Conservation (phyloP, 495 filamentous ascomycete species). For the Penicillium maclennaniae region DNA sequence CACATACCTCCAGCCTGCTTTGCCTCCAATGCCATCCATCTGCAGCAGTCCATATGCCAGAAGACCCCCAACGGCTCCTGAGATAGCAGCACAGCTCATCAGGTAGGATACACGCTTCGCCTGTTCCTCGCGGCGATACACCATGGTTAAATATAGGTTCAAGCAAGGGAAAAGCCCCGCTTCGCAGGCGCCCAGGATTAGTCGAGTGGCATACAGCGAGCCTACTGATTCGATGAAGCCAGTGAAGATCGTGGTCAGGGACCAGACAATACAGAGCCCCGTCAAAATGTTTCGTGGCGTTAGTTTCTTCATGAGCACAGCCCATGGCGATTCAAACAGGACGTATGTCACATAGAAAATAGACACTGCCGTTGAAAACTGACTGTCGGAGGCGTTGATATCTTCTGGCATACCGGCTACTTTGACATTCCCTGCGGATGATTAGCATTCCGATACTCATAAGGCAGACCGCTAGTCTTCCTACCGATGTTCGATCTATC, state of each 20-base stretch:
- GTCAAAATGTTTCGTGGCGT: slow-evolving; percentile 42
- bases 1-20: slow-evolving; percentile 40
- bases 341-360: slow-evolving; percentile 54
- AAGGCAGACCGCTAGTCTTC: not conserved
- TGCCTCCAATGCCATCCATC: slow-evolving; percentile 41
- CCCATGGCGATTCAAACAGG: slow-evolving; percentile 40
- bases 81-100: slow-evolving; percentile 42
- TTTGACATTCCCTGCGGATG: slow-evolving; percentile 40
- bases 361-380: slow-evolving; percentile 47
- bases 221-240: slow-evolving; percentile 49
- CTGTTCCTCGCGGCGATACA: slow-evolving; percentile 47
- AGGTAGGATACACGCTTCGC: slow-evolving; percentile 41
- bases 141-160: slow-evolving; percentile 49
- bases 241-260: slow-evolving; percentile 49
- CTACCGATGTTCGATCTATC: slow-evolving; percentile 47
- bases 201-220: slow-evolving; percentile 50
- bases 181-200: slow-evolving; percentile 62
- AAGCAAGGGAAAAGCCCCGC: slow-evolving; percentile 68
- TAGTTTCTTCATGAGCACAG: slow-evolving; percentile 45
- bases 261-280: slow-evolving; percentile 46
- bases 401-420: slow-evolving; percentile 44
- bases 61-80: slow-evolving; percentile 43
- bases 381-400: slow-evolving; percentile 35
- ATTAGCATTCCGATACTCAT: not conserved
- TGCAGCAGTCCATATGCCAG: slow-evolving; percentile 44